phyloP scores from a whole-genome alignment of 2,329 filamentous ascomycete species.

The Monosporascus sp. region DNA sequence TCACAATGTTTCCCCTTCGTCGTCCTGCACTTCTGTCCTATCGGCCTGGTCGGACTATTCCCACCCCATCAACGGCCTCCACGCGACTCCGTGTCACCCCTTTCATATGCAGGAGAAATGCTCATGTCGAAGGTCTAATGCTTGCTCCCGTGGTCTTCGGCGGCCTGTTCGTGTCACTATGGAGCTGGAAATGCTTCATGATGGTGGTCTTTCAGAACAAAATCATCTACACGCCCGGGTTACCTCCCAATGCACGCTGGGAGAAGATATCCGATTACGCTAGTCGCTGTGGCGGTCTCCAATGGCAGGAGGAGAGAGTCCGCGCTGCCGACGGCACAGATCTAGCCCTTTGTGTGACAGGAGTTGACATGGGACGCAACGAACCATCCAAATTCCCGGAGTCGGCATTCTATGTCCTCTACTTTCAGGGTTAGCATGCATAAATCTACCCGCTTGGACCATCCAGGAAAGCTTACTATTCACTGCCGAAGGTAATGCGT shows the following conservation, averaged over 20 bases:
- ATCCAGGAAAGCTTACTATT: slow-evolving; percentile 15
- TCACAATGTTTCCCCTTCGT: slow-evolving; percentile 15
- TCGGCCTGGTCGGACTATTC: slow-evolving; percentile 7
- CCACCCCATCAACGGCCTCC: slow-evolving; percentile 13
- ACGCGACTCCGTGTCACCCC: slow-evolving; percentile 15
- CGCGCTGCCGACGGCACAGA: slow-evolving; percentile 60
- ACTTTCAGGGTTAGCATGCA: slow-evolving; percentile 47
- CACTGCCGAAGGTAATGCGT: slow-evolving; percentile 47
- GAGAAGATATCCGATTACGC: slow-evolving; percentile 64
- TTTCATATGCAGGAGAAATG: slow-evolving; percentile 19
- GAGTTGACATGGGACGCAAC: slow-evolving; percentile 26
- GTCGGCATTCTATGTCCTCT: slow-evolving; percentile 48
- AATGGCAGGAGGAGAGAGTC: slow-evolving; percentile 62
- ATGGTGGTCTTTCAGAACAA: slow-evolving; percentile 75
- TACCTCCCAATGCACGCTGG: slow-evolving; percentile 65
- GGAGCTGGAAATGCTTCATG: slow-evolving; percentile 65
- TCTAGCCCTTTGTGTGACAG: slow-evolving; percentile 55
- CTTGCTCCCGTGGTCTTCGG: slow-evolving; percentile 63
- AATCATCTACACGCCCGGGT: slow-evolving; percentile 75
- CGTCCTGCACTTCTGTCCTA: slow-evolving; percentile 8
- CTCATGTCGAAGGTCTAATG: slow-evolving; percentile 41
- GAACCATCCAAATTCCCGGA: slow-evolving; percentile 9
- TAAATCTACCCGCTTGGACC: slow-evolving; percentile 7
- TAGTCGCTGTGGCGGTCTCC: slow-evolving; percentile 53
- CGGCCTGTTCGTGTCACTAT: slow-evolving; percentile 61